A percentile compares a stretch with the other conserved stretches of the same genome.
phyloP scores from a whole-genome alignment of 2,329 filamentous ascomycete species.

The Lachnellula subtilissima region DNA sequence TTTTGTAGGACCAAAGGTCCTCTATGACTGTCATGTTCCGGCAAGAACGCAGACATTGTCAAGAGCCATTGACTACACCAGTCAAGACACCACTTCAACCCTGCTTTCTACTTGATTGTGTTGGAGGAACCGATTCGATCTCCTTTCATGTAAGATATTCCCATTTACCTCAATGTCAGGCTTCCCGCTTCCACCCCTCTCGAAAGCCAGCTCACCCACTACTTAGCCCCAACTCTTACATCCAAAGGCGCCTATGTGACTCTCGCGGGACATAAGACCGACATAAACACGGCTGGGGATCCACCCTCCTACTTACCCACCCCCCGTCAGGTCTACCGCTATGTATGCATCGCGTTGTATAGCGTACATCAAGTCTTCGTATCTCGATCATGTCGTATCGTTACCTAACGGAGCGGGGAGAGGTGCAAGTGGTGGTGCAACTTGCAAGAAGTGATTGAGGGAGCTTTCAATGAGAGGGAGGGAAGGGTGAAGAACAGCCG shows the following conservation, averaged over 20 bases:
- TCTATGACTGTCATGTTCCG: conserved; percentile 28
- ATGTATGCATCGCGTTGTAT: conserved; percentile 20
- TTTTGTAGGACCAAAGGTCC: conserved; percentile 23
- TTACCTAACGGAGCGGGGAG: conserved; percentile 16
- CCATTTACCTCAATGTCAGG: not conserved
- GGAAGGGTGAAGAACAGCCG: conserved; percentile 19
- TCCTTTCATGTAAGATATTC: conserved; percentile 17
- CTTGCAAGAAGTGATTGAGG: conserved; percentile 22
- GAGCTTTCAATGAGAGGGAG: conserved; percentile 21
- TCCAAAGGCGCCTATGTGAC: conserved; percentile 26
- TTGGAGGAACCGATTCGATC: conserved; percentile 34
- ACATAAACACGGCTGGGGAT: conserved; percentile 21
- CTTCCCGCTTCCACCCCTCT: not conserved
- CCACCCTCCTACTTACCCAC: conserved; percentile 27
- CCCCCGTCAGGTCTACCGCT: conserved; percentile 24
- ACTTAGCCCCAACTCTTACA: conserved; percentile 22
- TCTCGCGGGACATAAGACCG: conserved; percentile 29
- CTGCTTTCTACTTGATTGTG: conserved; percentile 23
- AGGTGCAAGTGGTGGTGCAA: no score
- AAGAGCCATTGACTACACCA: conserved; percentile 27
- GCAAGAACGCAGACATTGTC: conserved; percentile 25
- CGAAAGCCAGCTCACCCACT: conserved; percentile 1
- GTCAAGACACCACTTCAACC: conserved; percentile 14
- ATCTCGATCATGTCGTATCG: conserved; percentile 16
- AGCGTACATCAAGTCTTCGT: conserved; percentile 2